Conservation (phyloP, 2,329 filamentous ascomycete species). For the Huntiella omanensis region DNA sequence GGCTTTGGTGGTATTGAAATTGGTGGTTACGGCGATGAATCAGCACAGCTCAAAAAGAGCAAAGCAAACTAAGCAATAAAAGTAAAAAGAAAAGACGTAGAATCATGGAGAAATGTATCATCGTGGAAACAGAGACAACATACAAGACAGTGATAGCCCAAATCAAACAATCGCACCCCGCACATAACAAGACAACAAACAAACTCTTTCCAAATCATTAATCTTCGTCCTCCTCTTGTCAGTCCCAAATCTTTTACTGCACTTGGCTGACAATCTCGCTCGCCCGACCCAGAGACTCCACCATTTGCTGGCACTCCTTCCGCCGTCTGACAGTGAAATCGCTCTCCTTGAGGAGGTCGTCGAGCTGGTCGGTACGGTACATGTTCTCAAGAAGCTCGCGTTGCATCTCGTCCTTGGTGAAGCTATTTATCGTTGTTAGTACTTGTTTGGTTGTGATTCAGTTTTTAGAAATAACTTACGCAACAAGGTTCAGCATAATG, state of each 20-base stretch:
- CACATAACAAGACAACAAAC: not conserved
- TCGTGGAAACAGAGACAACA: not conserved
- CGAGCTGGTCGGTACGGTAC: constrained; percentile 79
- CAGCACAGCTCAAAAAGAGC: constrained; percentile 14
- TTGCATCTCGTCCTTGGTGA: constrained; percentile 97
- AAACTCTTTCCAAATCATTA: not conserved
- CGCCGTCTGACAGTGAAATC: constrained; percentile 88
- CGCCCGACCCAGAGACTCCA: constrained; percentile 74
- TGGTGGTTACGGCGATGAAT: constrained; percentile 40
- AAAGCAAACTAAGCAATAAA: not conserved
- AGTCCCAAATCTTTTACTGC: constrained; percentile 25
- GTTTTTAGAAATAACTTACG: constrained; percentile 43
- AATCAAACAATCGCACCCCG: constrained; percentile 3
- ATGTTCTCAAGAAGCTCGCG: constrained; percentile 90
- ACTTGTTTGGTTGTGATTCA: not conserved
- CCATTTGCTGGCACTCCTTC: constrained; percentile 99
- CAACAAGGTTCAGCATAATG: constrained; percentile 91
- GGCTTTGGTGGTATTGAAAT: constrained; percentile 29
- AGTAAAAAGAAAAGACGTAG: not conserved
- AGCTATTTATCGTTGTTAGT: constrained; percentile 29
- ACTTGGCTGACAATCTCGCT: constrained; percentile 88
- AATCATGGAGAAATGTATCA: no score
- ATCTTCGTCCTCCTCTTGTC: not conserved
- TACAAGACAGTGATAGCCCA: constrained; percentile 6
- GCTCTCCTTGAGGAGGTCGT: constrained; percentile 91